phyloP scores from a whole-genome alignment of 148 eudicot genomes.

The Cornus florida region DNA sequence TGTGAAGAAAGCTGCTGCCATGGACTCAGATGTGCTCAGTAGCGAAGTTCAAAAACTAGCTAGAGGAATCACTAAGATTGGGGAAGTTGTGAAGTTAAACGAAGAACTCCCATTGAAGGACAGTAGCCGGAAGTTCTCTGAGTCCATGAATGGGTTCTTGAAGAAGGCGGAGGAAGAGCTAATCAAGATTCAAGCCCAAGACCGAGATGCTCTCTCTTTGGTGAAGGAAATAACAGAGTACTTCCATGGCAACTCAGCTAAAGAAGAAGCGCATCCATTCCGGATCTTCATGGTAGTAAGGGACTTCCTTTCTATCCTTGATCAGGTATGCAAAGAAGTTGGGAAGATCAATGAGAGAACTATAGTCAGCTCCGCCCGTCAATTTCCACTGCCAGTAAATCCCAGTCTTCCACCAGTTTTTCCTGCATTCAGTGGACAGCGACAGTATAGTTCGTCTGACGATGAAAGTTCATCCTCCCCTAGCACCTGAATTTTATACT shows the following conservation, averaged over 20 bases:
- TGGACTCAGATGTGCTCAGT: conserved; percentile 55
- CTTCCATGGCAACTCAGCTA: conserved; percentile 70
- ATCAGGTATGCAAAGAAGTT: conserved; percentile 86
- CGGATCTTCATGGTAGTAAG: conserved; percentile 80
- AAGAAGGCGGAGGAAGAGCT: conserved; percentile 58
- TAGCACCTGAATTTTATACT: not conserved
- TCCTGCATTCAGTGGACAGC: conserved; percentile 36
- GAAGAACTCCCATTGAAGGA: conserved; percentile 31
- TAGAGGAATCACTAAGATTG: conserved; percentile 44
- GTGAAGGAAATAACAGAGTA: conserved; percentile 81
- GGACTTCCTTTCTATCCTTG: conserved; percentile 73
- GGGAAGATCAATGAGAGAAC: conserved; percentile 75
- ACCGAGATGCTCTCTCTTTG: conserved; percentile 44
- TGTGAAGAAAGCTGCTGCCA: conserved; percentile 76
- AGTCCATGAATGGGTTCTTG: conserved; percentile 58
- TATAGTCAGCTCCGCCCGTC: conserved; percentile 42
- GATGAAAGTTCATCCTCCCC: conserved; percentile 23
- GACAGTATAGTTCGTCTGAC: conserved; percentile 25
- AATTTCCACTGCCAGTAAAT: conserved; percentile 29
- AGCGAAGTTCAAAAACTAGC: conserved; percentile 51
- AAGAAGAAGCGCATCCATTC: conserved; percentile 71
- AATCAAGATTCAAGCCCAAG: conserved; percentile 38
- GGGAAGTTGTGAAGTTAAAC: conserved; percentile 45
- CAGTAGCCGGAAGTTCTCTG: conserved; percentile 37
- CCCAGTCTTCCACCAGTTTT: conserved; percentile 44